Evolutionary conservation across 306 rosid genomes (phyloP).

Genomic region (Quercus aquifolioides): DNA sequence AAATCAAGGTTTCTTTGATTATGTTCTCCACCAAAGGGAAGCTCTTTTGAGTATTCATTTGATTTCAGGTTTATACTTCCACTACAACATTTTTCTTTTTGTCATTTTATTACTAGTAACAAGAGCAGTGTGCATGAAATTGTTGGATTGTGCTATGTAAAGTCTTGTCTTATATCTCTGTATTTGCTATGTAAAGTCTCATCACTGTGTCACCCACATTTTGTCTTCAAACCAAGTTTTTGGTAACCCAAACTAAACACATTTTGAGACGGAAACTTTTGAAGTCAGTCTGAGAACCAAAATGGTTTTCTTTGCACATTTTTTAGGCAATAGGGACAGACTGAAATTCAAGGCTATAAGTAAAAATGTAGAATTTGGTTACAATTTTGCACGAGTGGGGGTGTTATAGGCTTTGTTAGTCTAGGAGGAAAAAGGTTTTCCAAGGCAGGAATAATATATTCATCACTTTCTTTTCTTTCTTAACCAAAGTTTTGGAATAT

Average conservation of each 20-base stretch:
- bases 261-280: not conserved
- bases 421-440: too few species aligned
- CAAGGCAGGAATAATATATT: not conserved
- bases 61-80: too few species aligned
- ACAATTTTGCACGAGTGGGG: not conserved
- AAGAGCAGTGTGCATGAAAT: too few species aligned
- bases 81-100: too few species aligned
- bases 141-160: too few species aligned
- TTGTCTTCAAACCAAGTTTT: conserved; percentile 8
- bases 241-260: not conserved
- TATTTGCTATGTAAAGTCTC: not conserved
- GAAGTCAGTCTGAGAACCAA: not conserved
- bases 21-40: too few species aligned
- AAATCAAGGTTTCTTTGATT: too few species aligned
- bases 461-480: not conserved
- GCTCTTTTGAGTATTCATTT: too few species aligned
- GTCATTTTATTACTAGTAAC: too few species aligned
- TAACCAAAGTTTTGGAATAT: not conserved
- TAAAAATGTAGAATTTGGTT: too few species aligned
- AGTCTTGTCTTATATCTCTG: not conserved
- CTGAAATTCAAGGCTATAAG: not conserved
- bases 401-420: too few species aligned
- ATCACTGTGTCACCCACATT: not conserved
- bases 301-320: not conserved
- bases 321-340: too few species aligned